Evolutionary conservation across 441 rosid genomes (phyloP).

Genomic region (Gossypium laxum): DNA sequence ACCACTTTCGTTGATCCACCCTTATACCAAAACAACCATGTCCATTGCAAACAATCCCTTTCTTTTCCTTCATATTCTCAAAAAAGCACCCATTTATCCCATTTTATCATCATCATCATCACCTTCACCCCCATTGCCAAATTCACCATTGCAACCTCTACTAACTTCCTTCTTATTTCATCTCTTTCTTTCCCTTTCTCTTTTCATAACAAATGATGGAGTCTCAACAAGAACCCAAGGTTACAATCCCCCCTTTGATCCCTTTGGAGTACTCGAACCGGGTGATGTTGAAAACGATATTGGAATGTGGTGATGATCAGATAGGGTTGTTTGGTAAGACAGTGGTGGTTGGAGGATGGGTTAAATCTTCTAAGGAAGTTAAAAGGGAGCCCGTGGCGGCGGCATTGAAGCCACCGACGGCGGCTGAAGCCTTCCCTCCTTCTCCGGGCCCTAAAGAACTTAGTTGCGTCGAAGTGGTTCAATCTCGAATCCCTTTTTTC

Average conservation of each 20-base stretch:
- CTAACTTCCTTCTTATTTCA: not conserved
- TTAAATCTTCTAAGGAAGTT: slow-evolving; percentile 55
- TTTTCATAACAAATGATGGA: slow-evolving; percentile 24
- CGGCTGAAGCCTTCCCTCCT: not conserved
- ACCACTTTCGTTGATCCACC: not conserved
- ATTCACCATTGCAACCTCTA: slow-evolving; percentile 8
- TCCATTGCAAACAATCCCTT: slow-evolving; percentile 51
- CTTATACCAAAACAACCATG: not conserved
- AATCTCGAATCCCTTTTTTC: slow-evolving; percentile 53
- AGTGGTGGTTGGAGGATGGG: slow-evolving; percentile 83
- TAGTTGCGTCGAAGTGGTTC: slow-evolving; percentile 59
- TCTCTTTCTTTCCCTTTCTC: not conserved
- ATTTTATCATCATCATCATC: slow-evolving; percentile 23
- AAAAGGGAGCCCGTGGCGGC: slow-evolving; percentile 29
- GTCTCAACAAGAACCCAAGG: slow-evolving; percentile 16
- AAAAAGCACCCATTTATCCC: slow-evolving; percentile 24
- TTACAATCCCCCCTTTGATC: not conserved
- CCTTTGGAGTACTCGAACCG: slow-evolving; percentile 53
- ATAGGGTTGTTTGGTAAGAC: slow-evolving; percentile 35
- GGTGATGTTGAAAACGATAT: slow-evolving; percentile 45
- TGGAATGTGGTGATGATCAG: slow-evolving; percentile 43
- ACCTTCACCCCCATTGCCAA: slow-evolving; percentile 16
- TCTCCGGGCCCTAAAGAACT: slow-evolving; percentile 23
- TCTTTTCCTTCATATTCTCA: slow-evolving; percentile 39
- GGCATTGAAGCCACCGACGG: slow-evolving; percentile 3